Base-by-base conservation (phyloP, 2,329 filamentous ascomycete species). In the Penicillium freii region DNA sequence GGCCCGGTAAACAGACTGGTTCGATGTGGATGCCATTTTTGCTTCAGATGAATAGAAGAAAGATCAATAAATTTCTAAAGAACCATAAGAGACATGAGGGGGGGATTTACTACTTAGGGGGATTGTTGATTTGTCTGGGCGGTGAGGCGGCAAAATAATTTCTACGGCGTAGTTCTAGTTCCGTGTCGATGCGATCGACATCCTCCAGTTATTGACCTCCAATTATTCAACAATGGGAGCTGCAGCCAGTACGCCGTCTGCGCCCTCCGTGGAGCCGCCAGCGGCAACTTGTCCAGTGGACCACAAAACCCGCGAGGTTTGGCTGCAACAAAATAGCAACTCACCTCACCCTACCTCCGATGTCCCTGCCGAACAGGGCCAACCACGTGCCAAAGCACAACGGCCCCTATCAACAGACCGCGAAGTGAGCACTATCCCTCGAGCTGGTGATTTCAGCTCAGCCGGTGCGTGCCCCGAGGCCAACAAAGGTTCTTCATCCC, bases 231-330 rank as follows among this genome's bases (percentile, higher is more conserved):
- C 59, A 52, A 77, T 77, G 74, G 73, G 72, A 34, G 72, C 74
- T 50, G 69, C 66, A 59, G 72, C 69, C 45, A 77, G 75, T 62
- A 75, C 73, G 39, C 71, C 68, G 2, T 61, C 66, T 40, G 54
- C 70, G 54, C 71, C 68, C 5, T 57, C 66, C 40, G 55, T 69
- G 55, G 63, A 69, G 31, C 59, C 65, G 39, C 62, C 66, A 39
- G 69, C 69, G 21, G 75, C 75, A 40, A 81, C 81, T 57, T 97
- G 94, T 70, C 94, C 94, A 5, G 91, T 97, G 69, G 92, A 97
- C 77, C 89, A 92, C 77, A 90, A 91, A 69, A 89, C 91, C 51
- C 88, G 94, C 68, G 89, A 92, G 68, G 86, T 88, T 67, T 99
- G 93, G 93, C 83, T 97, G 75, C 84, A 71, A 77, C 82, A 74